Percentiles rank a stretch among this genome's conserved stretches.
Evolutionary conservation across 2,329 filamentous ascomycete species (phyloP).

Genomic region (Colletotrichum sp.): DNA sequence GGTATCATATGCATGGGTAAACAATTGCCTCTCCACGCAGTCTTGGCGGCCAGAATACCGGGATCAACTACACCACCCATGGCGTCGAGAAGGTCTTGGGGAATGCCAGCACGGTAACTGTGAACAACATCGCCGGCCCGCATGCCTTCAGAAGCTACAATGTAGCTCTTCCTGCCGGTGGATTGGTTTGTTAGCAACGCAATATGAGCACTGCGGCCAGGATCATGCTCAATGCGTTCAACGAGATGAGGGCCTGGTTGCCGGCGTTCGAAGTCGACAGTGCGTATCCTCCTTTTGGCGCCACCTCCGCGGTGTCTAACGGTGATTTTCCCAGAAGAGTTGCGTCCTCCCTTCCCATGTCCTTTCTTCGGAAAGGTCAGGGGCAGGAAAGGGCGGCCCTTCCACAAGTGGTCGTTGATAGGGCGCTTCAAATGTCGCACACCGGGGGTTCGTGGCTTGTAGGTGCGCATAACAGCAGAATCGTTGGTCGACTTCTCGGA

Average conservation of each 20-base stretch:
- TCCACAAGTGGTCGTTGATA: constrained; percentile 97
- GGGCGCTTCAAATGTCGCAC: constrained; percentile 89
- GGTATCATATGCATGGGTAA: constrained; percentile 95
- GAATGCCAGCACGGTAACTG: constrained; percentile 90
- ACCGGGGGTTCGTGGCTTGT: constrained; percentile 93
- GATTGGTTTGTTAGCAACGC: constrained; percentile 80
- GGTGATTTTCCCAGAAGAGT: constrained; percentile 84
- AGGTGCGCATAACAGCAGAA: constrained; percentile 72
- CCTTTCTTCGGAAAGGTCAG: constrained; percentile 94
- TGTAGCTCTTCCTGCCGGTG: constrained; percentile 83
- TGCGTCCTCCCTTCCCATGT: constrained; percentile 90
- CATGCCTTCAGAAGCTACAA: constrained; percentile 94
- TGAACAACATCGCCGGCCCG: constrained; percentile 89
- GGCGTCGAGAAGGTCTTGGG: constrained; percentile 81
- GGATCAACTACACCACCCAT: constrained; percentile 96
- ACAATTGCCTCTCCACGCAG: constrained; percentile 93
- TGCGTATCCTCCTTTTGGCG: constrained; percentile 88
- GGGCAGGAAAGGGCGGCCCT: constrained; percentile 81
- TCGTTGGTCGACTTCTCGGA: constrained; percentile 31
- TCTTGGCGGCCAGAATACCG: constrained; percentile 94
- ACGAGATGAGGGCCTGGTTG: constrained; percentile 84
- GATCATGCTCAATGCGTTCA: constrained; percentile 95
- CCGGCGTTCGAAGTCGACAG: constrained; percentile 84
- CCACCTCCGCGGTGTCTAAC: constrained; percentile 93
- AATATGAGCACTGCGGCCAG: constrained; percentile 90